These are phyloP conservation scores for Eleusine indica DNA, from an alignment of 176 grass and related monocot species.

Conservation along the genomic window DNA sequence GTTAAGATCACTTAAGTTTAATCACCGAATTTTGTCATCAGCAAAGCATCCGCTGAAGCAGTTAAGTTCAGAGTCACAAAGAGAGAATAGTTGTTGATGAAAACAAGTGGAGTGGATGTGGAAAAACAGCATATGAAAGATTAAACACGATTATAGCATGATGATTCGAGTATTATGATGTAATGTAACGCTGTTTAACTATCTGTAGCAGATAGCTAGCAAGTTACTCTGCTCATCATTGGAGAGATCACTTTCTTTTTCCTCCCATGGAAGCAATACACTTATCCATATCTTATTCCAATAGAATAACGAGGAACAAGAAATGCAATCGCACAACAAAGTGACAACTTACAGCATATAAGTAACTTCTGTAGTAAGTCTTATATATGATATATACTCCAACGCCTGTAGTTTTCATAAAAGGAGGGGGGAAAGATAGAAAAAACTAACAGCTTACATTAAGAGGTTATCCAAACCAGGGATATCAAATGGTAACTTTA, in stretches of 20 bases:
- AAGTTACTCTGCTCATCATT: not conserved
- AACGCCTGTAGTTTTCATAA: not conserved
- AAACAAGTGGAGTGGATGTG: not conserved
- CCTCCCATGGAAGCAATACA: conserved; percentile 3
- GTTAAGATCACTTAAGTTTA: conserved; percentile 1
- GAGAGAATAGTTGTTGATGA: not conserved
- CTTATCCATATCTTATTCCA: conserved; percentile 17
- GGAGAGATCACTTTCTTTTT: conserved; percentile 15
- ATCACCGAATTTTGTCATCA: not conserved
- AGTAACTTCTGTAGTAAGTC: conserved; percentile 1
- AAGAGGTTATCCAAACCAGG: conserved; percentile 71
- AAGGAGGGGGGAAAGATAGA: not conserved
- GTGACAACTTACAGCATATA: conserved; percentile 21
- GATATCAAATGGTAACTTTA: conserved; percentile 84
- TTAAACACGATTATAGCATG: not conserved
- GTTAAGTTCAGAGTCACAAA: not conserved
- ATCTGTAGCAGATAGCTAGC: not conserved
- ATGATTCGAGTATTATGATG: not conserved
- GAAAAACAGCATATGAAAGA: not conserved
- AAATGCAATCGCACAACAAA: not conserved
- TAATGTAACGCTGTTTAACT: not conserved
- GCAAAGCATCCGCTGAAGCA: not conserved
- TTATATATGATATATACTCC: conserved; percentile 38
- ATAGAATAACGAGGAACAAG: not conserved
- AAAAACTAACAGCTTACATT: conserved; percentile 48